A percentile compares a stretch with the other conserved stretches of the same genome.
These are phyloP conservation scores for Boletus mariae DNA, from an alignment of 1,284 basidiomycete genomes.

Conservation along the genomic window DNA sequence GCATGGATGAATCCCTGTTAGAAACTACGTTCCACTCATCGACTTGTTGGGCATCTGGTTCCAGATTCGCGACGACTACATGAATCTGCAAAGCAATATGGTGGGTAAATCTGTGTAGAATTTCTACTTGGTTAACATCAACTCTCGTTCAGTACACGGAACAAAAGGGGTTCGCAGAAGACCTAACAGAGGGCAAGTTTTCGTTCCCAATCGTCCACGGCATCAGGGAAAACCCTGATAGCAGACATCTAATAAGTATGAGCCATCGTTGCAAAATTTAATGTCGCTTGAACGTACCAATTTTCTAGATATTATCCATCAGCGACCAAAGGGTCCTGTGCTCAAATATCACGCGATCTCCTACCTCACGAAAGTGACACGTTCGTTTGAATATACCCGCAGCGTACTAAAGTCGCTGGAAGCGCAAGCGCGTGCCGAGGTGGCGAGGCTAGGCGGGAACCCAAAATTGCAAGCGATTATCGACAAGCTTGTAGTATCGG, in stretches of 20 bases:
- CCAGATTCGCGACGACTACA: slow-evolving; percentile 95
- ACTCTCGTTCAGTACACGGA: slow-evolving; percentile 61
- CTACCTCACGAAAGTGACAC: slow-evolving; percentile 67
- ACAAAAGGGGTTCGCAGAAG: slow-evolving; percentile 94
- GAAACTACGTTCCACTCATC: slow-evolving; percentile 87
- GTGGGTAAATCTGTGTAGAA: slow-evolving; percentile 38
- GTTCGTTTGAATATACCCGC: slow-evolving; percentile 71
- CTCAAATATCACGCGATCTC: slow-evolving; percentile 76
- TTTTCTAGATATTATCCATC: slow-evolving; percentile 75
- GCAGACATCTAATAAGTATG: slow-evolving; percentile 80
- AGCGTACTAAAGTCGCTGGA: slow-evolving; percentile 53
- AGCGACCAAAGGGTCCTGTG: slow-evolving; percentile 72
- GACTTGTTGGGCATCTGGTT: slow-evolving; percentile 93
- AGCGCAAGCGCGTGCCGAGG: slow-evolving; percentile 38
- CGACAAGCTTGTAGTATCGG: slow-evolving; percentile 14
- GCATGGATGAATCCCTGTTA: slow-evolving; percentile 30
- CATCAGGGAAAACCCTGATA: slow-evolving; percentile 70
- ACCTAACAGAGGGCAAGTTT: slow-evolving; percentile 95
- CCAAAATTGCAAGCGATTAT: slow-evolving; percentile 23
- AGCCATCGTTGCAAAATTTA: slow-evolving; percentile 6
- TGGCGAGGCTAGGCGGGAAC: slow-evolving; percentile 28
- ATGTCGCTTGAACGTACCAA: slow-evolving; percentile 1
- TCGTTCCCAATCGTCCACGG: slow-evolving; percentile 92
- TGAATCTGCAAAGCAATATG: slow-evolving; percentile 86
- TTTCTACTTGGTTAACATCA: neutral